Evolutionary conservation across 2,329 filamentous ascomycete species (phyloP).

Genomic region (Venturia asperata): DNA sequence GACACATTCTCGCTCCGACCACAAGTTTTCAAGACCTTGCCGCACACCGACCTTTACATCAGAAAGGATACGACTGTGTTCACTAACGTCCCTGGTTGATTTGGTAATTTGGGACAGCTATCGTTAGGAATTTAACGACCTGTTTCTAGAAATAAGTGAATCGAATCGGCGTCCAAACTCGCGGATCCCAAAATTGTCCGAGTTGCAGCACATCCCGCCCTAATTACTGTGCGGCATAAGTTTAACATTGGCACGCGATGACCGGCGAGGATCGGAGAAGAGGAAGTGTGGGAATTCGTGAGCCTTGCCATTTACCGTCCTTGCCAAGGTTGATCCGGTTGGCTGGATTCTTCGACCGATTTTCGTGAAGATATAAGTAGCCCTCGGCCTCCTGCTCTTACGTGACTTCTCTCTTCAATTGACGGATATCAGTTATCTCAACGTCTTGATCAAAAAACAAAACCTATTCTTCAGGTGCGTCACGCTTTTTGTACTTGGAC

Average conservation of each 20-base stretch:
- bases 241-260: background rate
- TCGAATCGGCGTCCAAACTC: background rate
- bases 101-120: background rate
- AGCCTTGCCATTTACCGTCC: background rate
- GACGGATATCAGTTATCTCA: background rate
- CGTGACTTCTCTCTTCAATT: constrained; percentile 4
- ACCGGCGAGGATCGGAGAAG: constrained; percentile 6
- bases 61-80: too few species aligned
- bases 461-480: background rate
- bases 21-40: background rate
- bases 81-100: background rate
- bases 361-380: background rate
- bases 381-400: constrained; percentile 10
- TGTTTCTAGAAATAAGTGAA: background rate
- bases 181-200: background rate
- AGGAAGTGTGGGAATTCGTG: background rate
- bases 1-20: background rate
- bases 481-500: background rate
- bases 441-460: background rate
- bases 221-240: background rate
- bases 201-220: background rate
- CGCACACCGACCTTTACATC: too few species aligned
- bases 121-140: background rate
- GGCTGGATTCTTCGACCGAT: background rate
- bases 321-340: constrained; percentile 9